phyloP scores from a whole-genome alignment of 2,329 filamentous ascomycete species.

The Cladosporium oxysporum region DNA sequence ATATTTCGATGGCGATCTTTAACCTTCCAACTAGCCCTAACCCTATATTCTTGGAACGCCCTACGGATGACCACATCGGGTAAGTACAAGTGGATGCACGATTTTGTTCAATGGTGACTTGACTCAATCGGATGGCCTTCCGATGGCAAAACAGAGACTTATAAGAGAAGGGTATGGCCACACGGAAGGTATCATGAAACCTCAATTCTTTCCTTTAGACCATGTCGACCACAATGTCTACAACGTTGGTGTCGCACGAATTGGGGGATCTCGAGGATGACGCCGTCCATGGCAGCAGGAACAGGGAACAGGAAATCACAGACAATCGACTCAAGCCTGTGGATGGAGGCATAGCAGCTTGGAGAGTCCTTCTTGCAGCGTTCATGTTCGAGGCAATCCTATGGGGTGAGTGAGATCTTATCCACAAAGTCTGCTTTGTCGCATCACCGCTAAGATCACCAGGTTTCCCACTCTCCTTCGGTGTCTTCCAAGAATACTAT shows the following conservation, averaged over 20 bases:
- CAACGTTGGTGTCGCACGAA: background rate
- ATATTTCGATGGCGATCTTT: background rate
- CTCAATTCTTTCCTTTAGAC: background rate
- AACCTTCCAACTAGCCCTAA: background rate
- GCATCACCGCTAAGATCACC: background rate
- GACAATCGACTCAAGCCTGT: background rate
- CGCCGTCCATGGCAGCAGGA: background rate
- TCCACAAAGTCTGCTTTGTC: background rate
- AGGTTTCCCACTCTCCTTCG: conserved; percentile 68
- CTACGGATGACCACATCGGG: background rate
- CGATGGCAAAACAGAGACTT: background rate
- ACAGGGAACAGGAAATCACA: background rate
- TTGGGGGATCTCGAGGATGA: background rate
- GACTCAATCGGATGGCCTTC: background rate
- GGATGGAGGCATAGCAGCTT: background rate
- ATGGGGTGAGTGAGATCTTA: background rate
- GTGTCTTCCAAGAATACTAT: conserved; percentile 72
- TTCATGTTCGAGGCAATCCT: background rate
- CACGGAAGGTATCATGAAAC: background rate
- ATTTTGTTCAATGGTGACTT: background rate
- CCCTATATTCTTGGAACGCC: background rate
- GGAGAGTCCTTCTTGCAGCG: background rate
- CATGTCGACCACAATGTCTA: background rate
- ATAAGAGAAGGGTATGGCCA: background rate
- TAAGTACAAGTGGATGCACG: background rate